Evolutionary conservation across 768 basidiomycete species (phyloP), one percentile per base, ranked within the genome.

Genomic region (Trametes coccinea): DNA sequence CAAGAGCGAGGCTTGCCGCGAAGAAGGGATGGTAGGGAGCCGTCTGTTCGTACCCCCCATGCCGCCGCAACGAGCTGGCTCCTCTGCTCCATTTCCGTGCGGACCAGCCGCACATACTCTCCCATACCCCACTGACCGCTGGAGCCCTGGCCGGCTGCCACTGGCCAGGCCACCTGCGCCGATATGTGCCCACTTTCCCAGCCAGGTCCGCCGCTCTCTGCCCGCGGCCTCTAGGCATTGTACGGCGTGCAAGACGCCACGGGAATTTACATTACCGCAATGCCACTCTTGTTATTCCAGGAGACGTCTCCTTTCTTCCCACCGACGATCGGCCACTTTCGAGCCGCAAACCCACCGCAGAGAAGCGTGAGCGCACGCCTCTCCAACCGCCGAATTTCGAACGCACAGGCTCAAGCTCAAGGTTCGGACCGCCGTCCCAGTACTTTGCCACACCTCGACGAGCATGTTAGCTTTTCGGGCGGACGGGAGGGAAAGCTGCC

Each of bases 1-100:
- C 66, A 31, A 70, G 61, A 61, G 72, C 73, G 33, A 69, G 68
- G 63, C 31, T 72, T 6, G 65, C 69, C 31, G 71, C 72, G 45
- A 59, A 59, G 48, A 59, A 37, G 43, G 49, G 41, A n/a, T 49
- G 57, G 49, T 59, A 45, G 40, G 8, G n/a, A 6, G 29, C 40
- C 10, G 31, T 13, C 29, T 13, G 30, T 49, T 49, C 13, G 29
- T 16, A 49, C 16, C 48, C 30, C 13, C 30, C 48, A 8, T 49
- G 17, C n/a, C 16, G 48, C 29, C 48, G 29, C 48, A 8, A 8
- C 41, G 8, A 14, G 10, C 41, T 43, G 41, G 41, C n/a, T 43
- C 14, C 41, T 43, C 41, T 16, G 41, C 14, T 43, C 41, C 13
- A 16, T n/a, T 5, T 9, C 14, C 41, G 41, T 8, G 14, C 10